Percentiles rank a stretch among this genome's conserved stretches.
These are phyloP conservation scores for Lichtheimia hyalospora DNA, from an alignment of 371 early-diverging fungal genomes.

Conservation along the genomic window DNA sequence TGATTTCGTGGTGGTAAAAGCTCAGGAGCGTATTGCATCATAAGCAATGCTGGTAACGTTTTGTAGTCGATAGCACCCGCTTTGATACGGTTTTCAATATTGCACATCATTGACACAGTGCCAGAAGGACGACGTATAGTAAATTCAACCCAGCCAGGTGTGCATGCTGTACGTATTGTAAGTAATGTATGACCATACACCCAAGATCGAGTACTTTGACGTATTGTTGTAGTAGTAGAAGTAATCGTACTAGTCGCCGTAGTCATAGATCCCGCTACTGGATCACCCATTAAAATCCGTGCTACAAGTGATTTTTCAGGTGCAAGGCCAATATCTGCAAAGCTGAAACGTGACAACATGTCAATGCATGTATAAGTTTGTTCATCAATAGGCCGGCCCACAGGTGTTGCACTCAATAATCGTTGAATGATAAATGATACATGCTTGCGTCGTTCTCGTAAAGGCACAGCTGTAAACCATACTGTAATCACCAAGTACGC, in stretches of 20 bases:
- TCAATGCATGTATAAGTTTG: constrained; percentile 89
- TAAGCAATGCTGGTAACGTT: constrained; percentile 59
- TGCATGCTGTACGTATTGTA: constrained; percentile 67
- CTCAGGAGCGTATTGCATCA: constrained; percentile 61
- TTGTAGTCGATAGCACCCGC: constrained; percentile 54
- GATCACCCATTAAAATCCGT: constrained; percentile 42
- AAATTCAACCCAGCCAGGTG: constrained; percentile 78
- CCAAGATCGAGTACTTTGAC: constrained; percentile 68
- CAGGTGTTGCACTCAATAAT: constrained; percentile 57
- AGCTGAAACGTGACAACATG: constrained; percentile 86
- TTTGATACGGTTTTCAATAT: constrained; percentile 73
- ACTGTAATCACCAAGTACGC: constrained; percentile 89
- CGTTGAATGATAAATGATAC: constrained; percentile 81
- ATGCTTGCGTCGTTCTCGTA: constrained; percentile 75
- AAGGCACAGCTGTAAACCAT: constrained; percentile 82
- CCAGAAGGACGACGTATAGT: constrained; percentile 85
- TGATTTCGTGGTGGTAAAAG: constrained; percentile 20
- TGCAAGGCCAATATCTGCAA: constrained; percentile 70
- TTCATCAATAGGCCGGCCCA: constrained; percentile 63
- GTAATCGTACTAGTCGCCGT: background rate
- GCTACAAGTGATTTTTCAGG: constrained; percentile 47
- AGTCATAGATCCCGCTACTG: constrained; percentile 8
- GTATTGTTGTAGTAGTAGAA: constrained; percentile 13
- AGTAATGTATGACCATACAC: constrained; percentile 82
- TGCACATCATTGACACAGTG: constrained; percentile 68